Conservation (phyloP, 257 asterid species). For the Solanum habrochaites region DNA sequence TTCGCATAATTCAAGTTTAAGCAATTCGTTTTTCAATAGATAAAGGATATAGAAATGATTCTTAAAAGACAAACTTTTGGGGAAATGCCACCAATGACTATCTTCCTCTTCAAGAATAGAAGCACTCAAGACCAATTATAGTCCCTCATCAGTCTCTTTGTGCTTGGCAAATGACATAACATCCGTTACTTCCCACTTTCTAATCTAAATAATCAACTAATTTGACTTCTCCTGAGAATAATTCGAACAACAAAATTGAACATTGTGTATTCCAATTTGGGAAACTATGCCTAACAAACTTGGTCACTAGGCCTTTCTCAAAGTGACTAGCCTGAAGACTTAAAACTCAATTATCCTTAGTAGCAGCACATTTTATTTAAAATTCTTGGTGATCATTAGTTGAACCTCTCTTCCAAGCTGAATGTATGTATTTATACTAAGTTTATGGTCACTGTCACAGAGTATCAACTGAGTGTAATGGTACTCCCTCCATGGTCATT, state of each 20-base stretch:
- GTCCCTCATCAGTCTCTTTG: not conserved
- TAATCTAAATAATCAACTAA: not conserved
- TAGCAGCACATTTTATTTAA: not conserved
- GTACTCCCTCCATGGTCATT: not conserved
- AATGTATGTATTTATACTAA: not conserved
- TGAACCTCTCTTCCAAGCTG: not conserved
- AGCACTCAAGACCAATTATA: not conserved
- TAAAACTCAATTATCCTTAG: not conserved
- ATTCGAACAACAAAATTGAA: not conserved
- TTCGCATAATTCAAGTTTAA: not conserved
- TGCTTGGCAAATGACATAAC: not conserved
- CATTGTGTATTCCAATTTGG: not conserved
- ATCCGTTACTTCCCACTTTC: not conserved
- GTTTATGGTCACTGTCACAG: not conserved
- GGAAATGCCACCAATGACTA: not conserved
- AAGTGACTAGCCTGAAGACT: not conserved
- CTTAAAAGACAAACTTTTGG: not conserved
- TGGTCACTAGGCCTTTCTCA: not conserved
- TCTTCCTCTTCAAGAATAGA: not conserved
- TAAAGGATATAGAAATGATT: not conserved
- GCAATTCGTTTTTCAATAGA: not conserved
- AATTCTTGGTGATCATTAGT: not conserved
- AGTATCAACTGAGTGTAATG: not conserved
- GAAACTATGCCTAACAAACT: not conserved
- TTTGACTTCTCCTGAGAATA: not conserved